These are phyloP conservation scores for Choiromyces venosus DNA, from an alignment of 495 filamentous ascomycete species.

Conservation along the genomic window DNA sequence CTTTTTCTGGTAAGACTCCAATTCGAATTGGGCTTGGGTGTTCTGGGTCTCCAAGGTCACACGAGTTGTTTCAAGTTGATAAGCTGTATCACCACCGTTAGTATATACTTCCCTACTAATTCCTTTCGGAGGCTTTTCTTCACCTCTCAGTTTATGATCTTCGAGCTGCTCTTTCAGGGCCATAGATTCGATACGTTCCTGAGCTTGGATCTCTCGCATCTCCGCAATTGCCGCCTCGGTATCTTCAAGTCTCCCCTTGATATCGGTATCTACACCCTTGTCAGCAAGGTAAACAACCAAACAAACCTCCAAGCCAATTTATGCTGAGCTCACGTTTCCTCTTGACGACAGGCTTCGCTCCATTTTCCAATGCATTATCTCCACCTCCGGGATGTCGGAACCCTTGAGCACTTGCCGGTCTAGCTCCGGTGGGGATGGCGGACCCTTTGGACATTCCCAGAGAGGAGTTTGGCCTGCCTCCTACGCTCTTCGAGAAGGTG, in stretches of 20 bases:
- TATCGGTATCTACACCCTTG: conserved; percentile 32
- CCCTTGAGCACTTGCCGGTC: conserved; percentile 37
- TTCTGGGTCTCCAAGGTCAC: conserved; percentile 38
- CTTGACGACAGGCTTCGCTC: not conserved
- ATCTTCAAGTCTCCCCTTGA: conserved; percentile 37
- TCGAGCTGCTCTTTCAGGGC: conserved; percentile 37
- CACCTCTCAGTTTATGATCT: conserved; percentile 35
- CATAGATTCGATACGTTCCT: conserved; percentile 33
- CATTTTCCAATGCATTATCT: not conserved
- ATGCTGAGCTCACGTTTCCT: not conserved
- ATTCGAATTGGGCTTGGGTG: conserved; percentile 33
- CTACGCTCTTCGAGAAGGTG: conserved; percentile 17
- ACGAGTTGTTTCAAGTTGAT: conserved; percentile 38
- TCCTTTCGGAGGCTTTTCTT: not conserved
- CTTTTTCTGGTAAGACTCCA: conserved; percentile 33
- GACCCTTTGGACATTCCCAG: conserved; percentile 24
- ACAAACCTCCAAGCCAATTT: not conserved
- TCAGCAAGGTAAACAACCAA: conserved; percentile 24
- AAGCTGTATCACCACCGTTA: conserved; percentile 22
- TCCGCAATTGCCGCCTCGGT: conserved; percentile 34
- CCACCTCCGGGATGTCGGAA: not conserved
- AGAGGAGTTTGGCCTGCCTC: conserved; percentile 31
- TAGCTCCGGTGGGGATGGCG: conserved; percentile 18
- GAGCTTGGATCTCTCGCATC: conserved; percentile 34
- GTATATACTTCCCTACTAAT: conserved; percentile 15